Base-by-base conservation (phyloP, 805 yeast genomes). In the Saccharomycodes ludwigii region DNA sequence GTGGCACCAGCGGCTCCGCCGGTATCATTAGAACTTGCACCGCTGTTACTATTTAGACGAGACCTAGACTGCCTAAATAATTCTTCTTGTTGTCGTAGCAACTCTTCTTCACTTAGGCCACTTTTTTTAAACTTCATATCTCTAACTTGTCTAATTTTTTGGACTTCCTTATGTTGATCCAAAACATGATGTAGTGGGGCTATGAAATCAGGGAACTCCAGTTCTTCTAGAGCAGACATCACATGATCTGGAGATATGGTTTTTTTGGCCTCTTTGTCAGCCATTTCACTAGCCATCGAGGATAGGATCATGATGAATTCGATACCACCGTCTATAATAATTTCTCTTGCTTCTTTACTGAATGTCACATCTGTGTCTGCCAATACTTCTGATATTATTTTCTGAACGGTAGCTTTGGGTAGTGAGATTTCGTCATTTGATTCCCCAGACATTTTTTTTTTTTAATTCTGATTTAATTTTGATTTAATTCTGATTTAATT, bases 181-280 rank as follows among this genome's bases (percentile, higher is more conserved):
- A 88, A 63, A 15, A 82, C 82, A 40, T 77, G 76, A 46, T 81
- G 77, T 27, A 91, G 71, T 18, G 83, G 77, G 21, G 79, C 86
- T 31, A 91, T 65, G 53, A 88, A 91, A 37, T 82, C 85, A 18
- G 67, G 68, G 54, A 84, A 91, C 18, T 94, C 98, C 34, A 91
- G 64, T 46, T 81, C 94, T 39, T 72, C 76, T 27, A 91, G 60
- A 1, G 97, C 96, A 47, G 77, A 80, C 40, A 88, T 68, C 23
- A 91, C 96, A 52, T 91, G 98, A 52, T 91, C 98, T 2, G 94
- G 79, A 1, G 95, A 94, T 27, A 91, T 91, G 2, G 98, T 91
- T 57, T 91, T 91, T 56, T 91, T 91, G 33, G 93, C 75, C 52
- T 91, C 98, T 46, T 79, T 80, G 46, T 91, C 97, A 1, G 97